phyloP scores from a whole-genome alignment of 208 protist genomes.

The Spongospora subterranea region DNA sequence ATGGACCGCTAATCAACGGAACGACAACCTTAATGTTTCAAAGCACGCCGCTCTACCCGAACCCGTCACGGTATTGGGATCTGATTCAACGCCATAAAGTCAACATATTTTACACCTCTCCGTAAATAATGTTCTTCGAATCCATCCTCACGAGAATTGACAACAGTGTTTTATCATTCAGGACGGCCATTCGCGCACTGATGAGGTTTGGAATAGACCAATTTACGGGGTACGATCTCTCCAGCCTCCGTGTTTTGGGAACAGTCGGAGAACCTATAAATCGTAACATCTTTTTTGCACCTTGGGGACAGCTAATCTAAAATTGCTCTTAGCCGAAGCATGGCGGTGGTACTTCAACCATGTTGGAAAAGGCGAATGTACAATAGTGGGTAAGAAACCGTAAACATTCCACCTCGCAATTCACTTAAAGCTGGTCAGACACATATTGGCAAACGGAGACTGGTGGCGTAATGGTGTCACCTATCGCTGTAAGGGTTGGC shows the following conservation, averaged over 20 bases:
- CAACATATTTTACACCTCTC: conserved; percentile 73
- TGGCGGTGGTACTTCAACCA: conserved; percentile 91
- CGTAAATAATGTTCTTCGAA: too few species aligned
- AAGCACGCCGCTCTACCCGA: conserved; percentile 85
- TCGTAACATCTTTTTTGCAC: background rate
- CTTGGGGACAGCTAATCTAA: background rate
- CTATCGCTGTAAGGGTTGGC: conserved; percentile 59
- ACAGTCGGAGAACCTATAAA: conserved; percentile 96
- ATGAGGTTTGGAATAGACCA: conserved; percentile 58
- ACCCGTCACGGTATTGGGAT: conserved; percentile 66
- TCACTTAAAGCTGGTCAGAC: too few species aligned
- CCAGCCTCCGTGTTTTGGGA: conserved; percentile 84
- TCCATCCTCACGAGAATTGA: too few species aligned
- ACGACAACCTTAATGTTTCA: conserved; percentile 87
- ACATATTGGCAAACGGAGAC: conserved; percentile 92
- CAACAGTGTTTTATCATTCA: too few species aligned
- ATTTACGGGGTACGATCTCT: conserved; percentile 53
- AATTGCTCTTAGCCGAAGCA: conserved; percentile 67
- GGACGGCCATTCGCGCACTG: conserved; percentile 61
- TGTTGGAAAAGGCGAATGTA: conserved; percentile 84
- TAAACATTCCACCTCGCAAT: background rate
- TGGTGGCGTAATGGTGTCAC: conserved; percentile 65
- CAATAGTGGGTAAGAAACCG: conserved; percentile 85
- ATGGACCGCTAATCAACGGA: conserved; percentile 94
- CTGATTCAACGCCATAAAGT: conserved; percentile 85